phyloP scores from a whole-genome alignment of 106 monocot genomes.

The Chionographis japonica region DNA sequence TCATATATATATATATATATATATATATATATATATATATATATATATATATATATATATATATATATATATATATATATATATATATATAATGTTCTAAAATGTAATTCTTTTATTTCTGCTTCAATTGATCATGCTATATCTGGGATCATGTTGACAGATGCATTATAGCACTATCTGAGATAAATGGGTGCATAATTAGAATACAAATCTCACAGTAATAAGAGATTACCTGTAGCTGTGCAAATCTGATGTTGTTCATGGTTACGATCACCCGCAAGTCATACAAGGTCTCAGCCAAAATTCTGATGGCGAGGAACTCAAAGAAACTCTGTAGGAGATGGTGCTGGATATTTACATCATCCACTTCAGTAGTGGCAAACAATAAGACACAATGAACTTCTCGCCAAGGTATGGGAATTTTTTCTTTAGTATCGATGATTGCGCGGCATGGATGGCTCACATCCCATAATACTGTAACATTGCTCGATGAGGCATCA shows the following conservation, averaged over 20 bases:
- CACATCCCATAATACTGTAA: slow-evolving; percentile 30
- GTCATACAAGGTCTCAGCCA: slow-evolving; percentile 32
- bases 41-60: too few relatives aligned
- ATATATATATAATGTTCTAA: too few relatives aligned
- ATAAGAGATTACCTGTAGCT: slow-evolving; percentile 41
- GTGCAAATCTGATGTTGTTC: slow-evolving; percentile 60
- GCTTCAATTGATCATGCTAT: not conserved
- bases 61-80: too few relatives aligned
- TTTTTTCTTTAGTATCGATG: slow-evolving; percentile 17
- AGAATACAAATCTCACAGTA: not conserved
- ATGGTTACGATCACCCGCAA: slow-evolving; percentile 50
- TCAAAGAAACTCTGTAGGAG: slow-evolving; percentile 41
- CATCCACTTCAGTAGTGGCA: slow-evolving; percentile 25
- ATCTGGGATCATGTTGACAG: not conserved
- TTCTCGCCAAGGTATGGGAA: slow-evolving; percentile 40
- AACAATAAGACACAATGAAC: slow-evolving; percentile 51
- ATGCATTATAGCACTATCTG: too few relatives aligned
- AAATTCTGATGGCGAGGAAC: slow-evolving; percentile 43
- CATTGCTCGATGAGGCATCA: slow-evolving; percentile 12
- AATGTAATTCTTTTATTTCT: too few relatives aligned
- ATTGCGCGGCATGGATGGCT: slow-evolving; percentile 10
- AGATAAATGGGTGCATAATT: not conserved
- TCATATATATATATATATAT: too few relatives aligned
- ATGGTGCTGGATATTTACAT: slow-evolving; percentile 9
- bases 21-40: too few relatives aligned